Evolutionary conservation across 345 rosid genomes (phyloP).

Genomic region (Geranium brycei): DNA sequence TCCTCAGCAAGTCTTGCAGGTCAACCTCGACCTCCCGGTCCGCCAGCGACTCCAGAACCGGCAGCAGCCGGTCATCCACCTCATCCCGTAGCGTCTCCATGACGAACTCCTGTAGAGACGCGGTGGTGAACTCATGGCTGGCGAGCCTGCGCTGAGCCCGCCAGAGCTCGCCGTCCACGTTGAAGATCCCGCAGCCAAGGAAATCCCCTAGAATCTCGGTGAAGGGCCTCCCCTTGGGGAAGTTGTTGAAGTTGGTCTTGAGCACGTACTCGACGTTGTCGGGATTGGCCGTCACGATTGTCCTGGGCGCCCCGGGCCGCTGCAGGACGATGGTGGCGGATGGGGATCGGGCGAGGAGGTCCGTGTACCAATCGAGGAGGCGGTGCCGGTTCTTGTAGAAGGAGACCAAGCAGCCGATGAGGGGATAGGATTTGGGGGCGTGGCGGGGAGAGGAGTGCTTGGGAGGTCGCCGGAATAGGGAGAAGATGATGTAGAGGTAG

Average conservation of each 20-base stretch:
- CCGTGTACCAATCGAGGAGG: constrained; percentile 63
- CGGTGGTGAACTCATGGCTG: constrained; percentile 9
- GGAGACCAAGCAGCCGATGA: constrained; percentile 54
- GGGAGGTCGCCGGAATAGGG: constrained; percentile 4
- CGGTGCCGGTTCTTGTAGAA: constrained; percentile 53
- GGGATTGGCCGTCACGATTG: constrained; percentile 25
- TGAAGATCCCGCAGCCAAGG: constrained; percentile 10
- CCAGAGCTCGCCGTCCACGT: constrained; percentile 9
- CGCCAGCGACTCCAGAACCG: constrained; percentile 8
- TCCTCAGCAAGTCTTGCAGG: constrained; percentile 8
- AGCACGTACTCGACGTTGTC: constrained; percentile 12
- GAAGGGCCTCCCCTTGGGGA: constrained; percentile 8
- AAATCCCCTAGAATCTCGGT: constrained; percentile 10
- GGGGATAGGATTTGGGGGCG: constrained; percentile 39
- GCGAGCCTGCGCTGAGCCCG: constrained; percentile 10
- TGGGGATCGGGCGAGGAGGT: constrained; percentile 35
- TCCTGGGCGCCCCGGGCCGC: constrained; percentile 45
- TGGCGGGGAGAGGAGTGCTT: not conserved
- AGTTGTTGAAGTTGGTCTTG: constrained; percentile 10
- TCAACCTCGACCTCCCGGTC: not conserved
- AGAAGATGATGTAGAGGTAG: constrained; percentile 1
- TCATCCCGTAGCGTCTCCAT: not conserved
- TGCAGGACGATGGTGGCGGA: constrained; percentile 43
- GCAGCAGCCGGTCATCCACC: constrained; percentile 1
- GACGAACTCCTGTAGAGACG: constrained; percentile 3